Conservation (phyloP, 2,329 filamentous ascomycete genomes). For the Westerdykella sp. region DNA sequence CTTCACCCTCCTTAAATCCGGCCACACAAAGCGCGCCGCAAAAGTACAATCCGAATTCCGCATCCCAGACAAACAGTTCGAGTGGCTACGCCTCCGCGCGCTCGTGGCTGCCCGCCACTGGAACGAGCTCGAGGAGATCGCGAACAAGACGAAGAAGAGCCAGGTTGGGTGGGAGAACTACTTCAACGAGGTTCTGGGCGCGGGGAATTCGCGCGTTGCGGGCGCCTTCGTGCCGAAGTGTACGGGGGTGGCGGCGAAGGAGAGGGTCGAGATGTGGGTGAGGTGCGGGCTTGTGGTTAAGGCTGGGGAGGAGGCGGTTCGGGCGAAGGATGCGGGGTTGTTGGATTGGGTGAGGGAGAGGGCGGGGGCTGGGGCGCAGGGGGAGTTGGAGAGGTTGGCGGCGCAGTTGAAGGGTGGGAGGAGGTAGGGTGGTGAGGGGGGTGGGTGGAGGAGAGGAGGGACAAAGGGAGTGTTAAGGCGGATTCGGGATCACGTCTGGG, state of each 20-base stretch:
- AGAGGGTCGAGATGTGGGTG: constrained; percentile 85
- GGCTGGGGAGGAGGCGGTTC: constrained; percentile 86
- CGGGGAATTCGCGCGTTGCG: constrained; percentile 84
- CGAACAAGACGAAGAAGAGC: constrained; percentile 64
- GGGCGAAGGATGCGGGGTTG: constrained; percentile 68
- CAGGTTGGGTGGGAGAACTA: constrained; percentile 98
- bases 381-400: constrained; percentile 78
- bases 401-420: no score
- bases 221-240: constrained; percentile 84
- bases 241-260: constrained; percentile 59
- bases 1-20: constrained; percentile 75
- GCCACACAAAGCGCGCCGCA: constrained; percentile 76
- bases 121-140: constrained; percentile 83
- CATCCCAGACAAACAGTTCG: constrained; percentile 80
- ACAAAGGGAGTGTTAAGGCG: not conserved
- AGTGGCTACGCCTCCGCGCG: constrained; percentile 81
- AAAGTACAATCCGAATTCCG: constrained; percentile 91
- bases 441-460: constrained; percentile 5
- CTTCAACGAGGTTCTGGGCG: constrained; percentile 80
- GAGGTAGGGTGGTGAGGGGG: constrained; percentile 38
- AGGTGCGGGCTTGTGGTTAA: constrained; percentile 87
- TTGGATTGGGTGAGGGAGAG: constrained; percentile 68
- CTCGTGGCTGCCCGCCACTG: constrained; percentile 87
- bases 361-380: constrained; percentile 61
- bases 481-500: not conserved